Conservation (phyloP, 2,329 filamentous ascomycete species). For the Alternaria arbusti region DNA sequence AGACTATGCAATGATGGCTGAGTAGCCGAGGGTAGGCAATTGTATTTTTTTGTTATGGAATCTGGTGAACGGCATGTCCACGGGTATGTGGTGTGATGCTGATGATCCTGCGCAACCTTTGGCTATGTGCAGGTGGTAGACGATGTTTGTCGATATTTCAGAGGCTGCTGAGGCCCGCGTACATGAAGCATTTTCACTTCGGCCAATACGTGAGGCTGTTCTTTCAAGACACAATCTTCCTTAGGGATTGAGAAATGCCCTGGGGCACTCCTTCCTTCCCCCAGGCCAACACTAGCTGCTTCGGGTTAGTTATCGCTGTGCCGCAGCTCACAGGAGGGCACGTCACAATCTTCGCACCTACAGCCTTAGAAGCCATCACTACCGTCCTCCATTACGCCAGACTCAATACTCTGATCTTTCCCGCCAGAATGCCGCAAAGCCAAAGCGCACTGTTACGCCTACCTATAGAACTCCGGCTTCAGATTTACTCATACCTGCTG, state of each 20-base stretch:
- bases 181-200: neutral
- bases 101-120: neutral
- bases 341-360: too few species aligned
- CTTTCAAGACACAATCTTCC: neutral
- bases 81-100: neutral
- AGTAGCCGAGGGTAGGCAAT: constrained; percentile 9
- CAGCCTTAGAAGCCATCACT: too few species aligned
- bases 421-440: neutral
- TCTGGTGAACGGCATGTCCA: neutral
- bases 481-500: neutral
- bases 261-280: neutral
- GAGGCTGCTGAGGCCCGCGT: neutral
- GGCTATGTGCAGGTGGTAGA: neutral
- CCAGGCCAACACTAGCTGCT: neutral
- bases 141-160: neutral
- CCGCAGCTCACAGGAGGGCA: neutral
- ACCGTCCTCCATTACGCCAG: too few species aligned
- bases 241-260: too few species aligned
- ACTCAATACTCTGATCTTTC: neutral
- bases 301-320: neutral
- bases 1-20: constrained; percentile 6
- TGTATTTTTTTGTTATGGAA: constrained; percentile 3
- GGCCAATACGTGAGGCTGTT: neutral
- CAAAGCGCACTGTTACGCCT: neutral
- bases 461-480: neutral